phyloP scores from a whole-genome alignment of 768 basidiomycete genomes.

The Astraeus odoratus region DNA sequence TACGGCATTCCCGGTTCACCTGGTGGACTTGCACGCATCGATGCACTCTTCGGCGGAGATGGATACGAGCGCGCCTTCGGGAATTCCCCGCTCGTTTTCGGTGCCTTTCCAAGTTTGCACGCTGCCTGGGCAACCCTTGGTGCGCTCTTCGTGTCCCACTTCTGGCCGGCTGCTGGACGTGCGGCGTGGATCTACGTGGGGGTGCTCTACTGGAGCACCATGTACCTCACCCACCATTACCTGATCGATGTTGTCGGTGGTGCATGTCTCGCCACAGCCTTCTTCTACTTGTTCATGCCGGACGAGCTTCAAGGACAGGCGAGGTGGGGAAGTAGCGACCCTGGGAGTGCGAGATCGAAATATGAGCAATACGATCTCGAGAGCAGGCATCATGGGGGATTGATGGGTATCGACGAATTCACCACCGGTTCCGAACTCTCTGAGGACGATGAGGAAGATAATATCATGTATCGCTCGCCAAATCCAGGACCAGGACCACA shows the following conservation, averaged over 20 bases:
- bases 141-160: conserved; percentile 89
- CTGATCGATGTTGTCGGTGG: conserved; percentile 96
- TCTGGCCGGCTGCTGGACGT: conserved; percentile 70
- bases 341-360: conserved; percentile 37
- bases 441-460: conserved; percentile 56
- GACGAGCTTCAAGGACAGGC: conserved; percentile 60
- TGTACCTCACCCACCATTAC: conserved; percentile 98
- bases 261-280: conserved; percentile 79
- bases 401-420: conserved; percentile 25
- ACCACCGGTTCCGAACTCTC: conserved; percentile 34
- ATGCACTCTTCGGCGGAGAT: conserved; percentile 69
- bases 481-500: conserved; percentile 14
- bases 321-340: conserved; percentile 28
- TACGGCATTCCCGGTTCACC: conserved; percentile 90
- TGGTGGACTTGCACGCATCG: conserved; percentile 89
- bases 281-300: conserved; percentile 86
- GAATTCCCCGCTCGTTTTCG: conserved; percentile 89
- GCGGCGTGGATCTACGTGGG: conserved; percentile 80
- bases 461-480: conserved; percentile 68
- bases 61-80: conserved; percentile 79
- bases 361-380: conserved; percentile 78
- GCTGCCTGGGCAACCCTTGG: conserved; percentile 87
- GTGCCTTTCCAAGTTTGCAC: conserved; percentile 94
- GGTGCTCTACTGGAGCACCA: conserved; percentile 93
- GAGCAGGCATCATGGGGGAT: conserved; percentile 27